Evolutionary conservation across 2,329 filamentous ascomycete species (phyloP).

Genomic region (Lasiodiplodia sp.): DNA sequence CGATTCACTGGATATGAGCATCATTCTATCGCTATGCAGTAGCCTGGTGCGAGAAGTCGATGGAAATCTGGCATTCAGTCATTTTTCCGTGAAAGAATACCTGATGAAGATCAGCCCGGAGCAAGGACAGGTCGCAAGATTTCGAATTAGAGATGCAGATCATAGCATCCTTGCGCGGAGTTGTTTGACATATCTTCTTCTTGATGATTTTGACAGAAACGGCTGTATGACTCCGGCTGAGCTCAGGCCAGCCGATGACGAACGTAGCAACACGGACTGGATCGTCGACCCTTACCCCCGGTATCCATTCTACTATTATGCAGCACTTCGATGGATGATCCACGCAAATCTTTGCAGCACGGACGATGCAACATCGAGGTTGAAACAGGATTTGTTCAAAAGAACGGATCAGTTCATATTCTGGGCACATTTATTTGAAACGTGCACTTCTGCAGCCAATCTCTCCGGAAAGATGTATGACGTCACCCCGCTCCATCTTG

Average conservation of each 20-base stretch:
- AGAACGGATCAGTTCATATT: no score
- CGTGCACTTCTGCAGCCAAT: no score
- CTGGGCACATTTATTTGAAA: no score
- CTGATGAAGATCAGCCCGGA: neutral
- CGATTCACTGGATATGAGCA: neutral
- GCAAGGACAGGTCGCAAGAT: neutral
- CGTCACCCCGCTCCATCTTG: neutral
- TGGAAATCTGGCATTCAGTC: neutral
- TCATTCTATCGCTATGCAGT: neutral
- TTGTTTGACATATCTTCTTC: neutral
- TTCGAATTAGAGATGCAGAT: neutral
- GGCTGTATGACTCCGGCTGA: neutral
- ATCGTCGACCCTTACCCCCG: no score
- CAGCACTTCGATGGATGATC: neutral
- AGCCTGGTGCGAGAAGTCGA: neutral
- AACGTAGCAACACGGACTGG: neutral
- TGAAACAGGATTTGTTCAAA: neutral
- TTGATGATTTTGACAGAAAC: neutral
- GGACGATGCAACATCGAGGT: neutral
- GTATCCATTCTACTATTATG: neutral
- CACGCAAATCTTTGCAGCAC: neutral
- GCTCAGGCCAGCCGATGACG: neutral
- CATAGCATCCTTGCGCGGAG: neutral
- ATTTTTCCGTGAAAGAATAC: slow-evolving; percentile 9
- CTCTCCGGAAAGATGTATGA: neutral